A percentile compares a stretch with the other conserved stretches of the same genome.
phyloP scores from a whole-genome alignment of 2,329 filamentous ascomycete species.

The Penicillium glabrum region DNA sequence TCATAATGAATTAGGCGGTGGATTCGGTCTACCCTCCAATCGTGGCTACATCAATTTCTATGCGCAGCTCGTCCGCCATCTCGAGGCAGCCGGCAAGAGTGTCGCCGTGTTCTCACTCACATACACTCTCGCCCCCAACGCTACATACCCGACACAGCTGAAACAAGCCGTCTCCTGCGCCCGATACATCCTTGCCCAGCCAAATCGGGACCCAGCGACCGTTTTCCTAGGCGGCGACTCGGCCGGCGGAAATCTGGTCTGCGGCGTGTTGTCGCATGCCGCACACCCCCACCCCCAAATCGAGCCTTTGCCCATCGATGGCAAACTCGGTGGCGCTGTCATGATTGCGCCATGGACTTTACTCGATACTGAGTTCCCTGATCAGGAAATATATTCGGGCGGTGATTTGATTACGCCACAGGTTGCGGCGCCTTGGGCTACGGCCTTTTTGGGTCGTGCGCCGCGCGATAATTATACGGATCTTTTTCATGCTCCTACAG shows the following conservation, averaged over 20 bases:
- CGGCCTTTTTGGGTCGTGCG: slow-evolving; percentile 47
- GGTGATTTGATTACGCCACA: slow-evolving; percentile 52
- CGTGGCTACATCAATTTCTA: slow-evolving; percentile 53
- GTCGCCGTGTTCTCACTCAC: slow-evolving; percentile 55
- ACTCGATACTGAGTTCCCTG: slow-evolving; percentile 48
- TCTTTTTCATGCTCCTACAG: slow-evolving; percentile 46
- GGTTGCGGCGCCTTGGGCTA: slow-evolving; percentile 47
- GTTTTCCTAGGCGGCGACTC: slow-evolving; percentile 47
- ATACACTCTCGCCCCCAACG: slow-evolving; percentile 56
- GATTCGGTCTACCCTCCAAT: slow-evolving; percentile 53
- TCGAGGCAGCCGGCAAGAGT: slow-evolving; percentile 44
- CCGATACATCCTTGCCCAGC: slow-evolving; percentile 39
- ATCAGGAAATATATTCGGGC: slow-evolving; percentile 46
- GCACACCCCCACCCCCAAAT: slow-evolving; percentile 58
- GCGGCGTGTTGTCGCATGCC: slow-evolving; percentile 41
- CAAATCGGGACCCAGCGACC: slow-evolving; percentile 32
- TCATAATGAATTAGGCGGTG: slow-evolving; percentile 48
- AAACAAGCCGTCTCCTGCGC: slow-evolving; percentile 42
- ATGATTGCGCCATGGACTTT: slow-evolving; percentile 61
- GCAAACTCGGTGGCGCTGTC: slow-evolving; percentile 51
- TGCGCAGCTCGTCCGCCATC: slow-evolving; percentile 43
- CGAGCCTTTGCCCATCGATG: slow-evolving; percentile 41
- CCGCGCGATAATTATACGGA: slow-evolving; percentile 55
- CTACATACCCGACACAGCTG: slow-evolving; percentile 46
- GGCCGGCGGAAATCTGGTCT: slow-evolving; percentile 44